Conservation (phyloP, 2,329 filamentous ascomycete genomes). For the Harringtonia lauricola region DNA sequence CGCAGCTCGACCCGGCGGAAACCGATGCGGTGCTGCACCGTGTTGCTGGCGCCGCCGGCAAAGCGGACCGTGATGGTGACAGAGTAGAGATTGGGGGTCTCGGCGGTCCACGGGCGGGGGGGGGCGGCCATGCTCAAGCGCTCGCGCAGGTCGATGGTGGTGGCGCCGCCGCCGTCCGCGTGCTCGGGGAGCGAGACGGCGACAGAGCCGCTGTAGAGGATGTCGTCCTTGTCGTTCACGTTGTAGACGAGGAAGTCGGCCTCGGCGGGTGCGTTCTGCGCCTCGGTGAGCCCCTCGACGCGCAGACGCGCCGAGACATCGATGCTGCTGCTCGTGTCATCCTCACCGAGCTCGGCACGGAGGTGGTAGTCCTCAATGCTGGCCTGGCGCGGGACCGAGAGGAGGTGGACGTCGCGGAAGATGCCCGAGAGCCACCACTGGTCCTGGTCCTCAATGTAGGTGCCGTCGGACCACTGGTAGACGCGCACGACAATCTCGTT, state of each 20-base stretch:
- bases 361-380: constrained; percentile 49
- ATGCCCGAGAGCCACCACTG: constrained; percentile 60
- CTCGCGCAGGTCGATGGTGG: constrained; percentile 30
- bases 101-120: too few species aligned
- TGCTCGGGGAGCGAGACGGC: not conserved
- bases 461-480: constrained; percentile 59
- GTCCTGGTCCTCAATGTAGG: constrained; percentile 60
- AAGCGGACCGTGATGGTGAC: constrained; percentile 31
- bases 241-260: constrained; percentile 19
- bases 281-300: too few species aligned
- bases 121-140: too few species aligned
- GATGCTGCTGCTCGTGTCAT: constrained; percentile 39
- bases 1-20: constrained; percentile 55
- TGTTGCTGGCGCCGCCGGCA: constrained; percentile 19
- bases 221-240: too few species aligned
- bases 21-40: constrained; percentile 42
- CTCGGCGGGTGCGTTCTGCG: not conserved
- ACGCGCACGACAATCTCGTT: constrained; percentile 54
- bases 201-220: constrained; percentile 19
- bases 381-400: constrained; percentile 39
- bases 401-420: constrained; percentile 54
- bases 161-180: too few species aligned
- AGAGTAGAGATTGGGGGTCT: constrained; percentile 51
- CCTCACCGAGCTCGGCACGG: constrained; percentile 38
- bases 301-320: constrained; percentile 33